A percentile compares a stretch with the other conserved stretches of the same genome.
These are phyloP conservation scores for Botrytis tulipae DNA, from an alignment of 2,329 filamentous ascomycete genomes.

Conservation along the genomic window DNA sequence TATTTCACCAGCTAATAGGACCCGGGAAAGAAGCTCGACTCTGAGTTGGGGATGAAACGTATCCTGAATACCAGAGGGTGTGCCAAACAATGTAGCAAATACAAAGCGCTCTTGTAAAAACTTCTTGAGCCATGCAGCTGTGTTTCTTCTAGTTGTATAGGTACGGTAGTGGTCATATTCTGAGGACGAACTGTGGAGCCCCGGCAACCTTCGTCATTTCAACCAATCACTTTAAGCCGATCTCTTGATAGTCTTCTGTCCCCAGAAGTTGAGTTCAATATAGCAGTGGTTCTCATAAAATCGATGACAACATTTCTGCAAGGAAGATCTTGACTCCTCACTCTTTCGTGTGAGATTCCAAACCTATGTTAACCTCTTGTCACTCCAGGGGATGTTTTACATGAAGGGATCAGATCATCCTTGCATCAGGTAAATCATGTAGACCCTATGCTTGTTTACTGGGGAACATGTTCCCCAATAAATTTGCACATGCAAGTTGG, in stretches of 20 bases:
- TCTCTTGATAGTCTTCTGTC: background rate
- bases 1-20: background rate
- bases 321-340: background rate
- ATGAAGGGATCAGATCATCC: background rate
- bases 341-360: background rate
- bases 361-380: background rate
- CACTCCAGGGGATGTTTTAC: background rate
- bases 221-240: background rate
- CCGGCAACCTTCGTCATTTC: background rate
- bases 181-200: background rate
- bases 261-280: background rate
- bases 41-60: background rate
- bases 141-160: background rate
- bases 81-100: background rate
- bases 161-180: background rate
- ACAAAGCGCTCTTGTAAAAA: background rate
- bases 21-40: background rate
- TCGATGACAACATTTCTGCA: background rate
- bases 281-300: background rate
- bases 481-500: background rate
- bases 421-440: background rate
- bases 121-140: background rate
- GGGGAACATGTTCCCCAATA: background rate
- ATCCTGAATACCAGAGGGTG: background rate
- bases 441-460: background rate